Base-by-base conservation (phyloP, 768 basidiomycete genomes). In the Cystobasidium tubakii region DNA sequence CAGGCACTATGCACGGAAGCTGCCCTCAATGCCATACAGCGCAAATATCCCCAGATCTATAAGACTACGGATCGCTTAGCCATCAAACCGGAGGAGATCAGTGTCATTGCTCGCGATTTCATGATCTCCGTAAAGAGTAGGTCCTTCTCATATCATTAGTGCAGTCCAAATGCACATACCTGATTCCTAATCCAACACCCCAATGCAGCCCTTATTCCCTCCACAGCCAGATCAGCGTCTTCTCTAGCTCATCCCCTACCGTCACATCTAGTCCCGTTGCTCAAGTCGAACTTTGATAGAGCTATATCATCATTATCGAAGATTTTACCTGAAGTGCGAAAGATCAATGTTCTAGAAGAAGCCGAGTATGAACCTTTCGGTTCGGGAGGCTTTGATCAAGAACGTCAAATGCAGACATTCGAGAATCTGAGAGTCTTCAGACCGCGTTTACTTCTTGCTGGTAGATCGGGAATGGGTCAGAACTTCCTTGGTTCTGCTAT, bases 31-130 rank as follows among this genome's bases (percentile, higher is more conserved):
- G 95, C 95, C 0, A 90, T 99, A 27, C 96, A 99, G 79, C 84
- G 96, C 73, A 85, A 90, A 69, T 99, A 99, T 81, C 96, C 96
- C 0, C 96, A 99, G 81, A 93, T 98, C 57, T 99, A 99, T 84
- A 89, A 91, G 82, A 89, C 91, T 3, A 87, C 85, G 36, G 93
- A 98, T 75, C 85, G 96, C 12, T 83, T 97, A 1, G 79, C 92
- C 62, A 84, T 98, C 69, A 86, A 91, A 76, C 90, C 94, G 7
- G 89, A 91, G 78, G 88, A 88, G 1, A 96, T 98, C 75, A 84
- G 85, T 36, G 87, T 97, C 21, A 86, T 88, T 39, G 84, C 96
- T 63, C 85, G 91, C 46, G 96, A 99, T 80, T 99, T 99, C 80
- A 92, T 97, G 92, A 89, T 95, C 78, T 91, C 95, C 1, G 87